Evolutionary conservation across 2,329 filamentous ascomycete genomes (phyloP).

Genomic region (Trichophyton rubrum): DNA sequence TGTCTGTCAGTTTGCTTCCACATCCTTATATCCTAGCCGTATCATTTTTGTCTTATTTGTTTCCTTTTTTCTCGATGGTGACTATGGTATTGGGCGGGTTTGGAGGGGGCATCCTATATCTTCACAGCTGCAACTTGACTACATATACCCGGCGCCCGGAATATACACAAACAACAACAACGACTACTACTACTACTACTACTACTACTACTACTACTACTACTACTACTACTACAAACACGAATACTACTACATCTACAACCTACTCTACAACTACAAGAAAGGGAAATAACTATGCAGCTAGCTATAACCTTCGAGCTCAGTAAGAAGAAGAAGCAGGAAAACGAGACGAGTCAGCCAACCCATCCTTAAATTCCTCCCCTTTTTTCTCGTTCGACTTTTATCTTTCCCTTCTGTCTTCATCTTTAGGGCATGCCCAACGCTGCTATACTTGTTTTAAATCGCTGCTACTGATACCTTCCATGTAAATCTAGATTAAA

Average conservation of each 20-base stretch:
- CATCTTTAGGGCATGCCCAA: slow-evolving; percentile 5
- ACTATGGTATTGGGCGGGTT: background rate
- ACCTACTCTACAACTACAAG: background rate
- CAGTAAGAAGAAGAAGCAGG: background rate
- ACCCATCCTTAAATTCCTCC: background rate
- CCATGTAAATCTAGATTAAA: slow-evolving; percentile 1
- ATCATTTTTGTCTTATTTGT: background rate
- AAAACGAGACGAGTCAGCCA: background rate
- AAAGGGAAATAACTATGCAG: background rate
- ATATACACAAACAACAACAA: background rate
- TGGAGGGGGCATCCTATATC: slow-evolving; percentile 3
- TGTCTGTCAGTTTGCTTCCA: slow-evolving; percentile 6
- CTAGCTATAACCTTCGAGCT: background rate
- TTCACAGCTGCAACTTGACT: background rate
- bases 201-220: too few relatives aligned
- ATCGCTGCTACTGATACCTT: background rate
- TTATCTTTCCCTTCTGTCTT: background rate
- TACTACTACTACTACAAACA: background rate
- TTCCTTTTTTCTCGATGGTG: background rate
- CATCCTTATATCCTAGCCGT: slow-evolving; percentile 1
- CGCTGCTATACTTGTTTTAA: background rate
- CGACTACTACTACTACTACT: background rate
- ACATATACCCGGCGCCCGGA: slow-evolving; percentile 5
- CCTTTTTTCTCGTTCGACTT: background rate
- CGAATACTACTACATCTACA: background rate